phyloP scores from a whole-genome alignment of 2,329 filamentous ascomycete genomes.

The Diplocarpon rosae region DNA sequence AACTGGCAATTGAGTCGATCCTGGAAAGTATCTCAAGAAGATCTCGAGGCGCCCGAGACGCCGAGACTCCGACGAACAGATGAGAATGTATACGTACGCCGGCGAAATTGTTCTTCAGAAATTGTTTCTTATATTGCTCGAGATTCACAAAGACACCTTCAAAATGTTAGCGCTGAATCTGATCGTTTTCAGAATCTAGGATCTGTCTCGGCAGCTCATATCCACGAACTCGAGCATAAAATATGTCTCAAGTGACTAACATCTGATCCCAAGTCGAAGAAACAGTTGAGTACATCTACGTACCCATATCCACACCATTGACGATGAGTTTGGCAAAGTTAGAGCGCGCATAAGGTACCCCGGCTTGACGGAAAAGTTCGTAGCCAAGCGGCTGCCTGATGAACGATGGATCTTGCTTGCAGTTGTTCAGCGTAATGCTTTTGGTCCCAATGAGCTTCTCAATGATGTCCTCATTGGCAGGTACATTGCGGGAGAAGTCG shows the following conservation, averaged over 20 bases:
- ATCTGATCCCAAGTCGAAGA: too few species aligned
- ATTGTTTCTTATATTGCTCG: conserved; percentile 4
- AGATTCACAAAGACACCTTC: neutral
- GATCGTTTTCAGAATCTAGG: too few species aligned
- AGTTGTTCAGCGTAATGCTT: conserved; percentile 2
- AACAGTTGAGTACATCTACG: neutral
- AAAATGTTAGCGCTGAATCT: too few species aligned
- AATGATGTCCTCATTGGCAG: neutral
- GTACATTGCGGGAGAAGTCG: conserved; percentile 1
- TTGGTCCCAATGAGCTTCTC: conserved; percentile 2
- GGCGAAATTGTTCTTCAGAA: conserved; percentile 1
- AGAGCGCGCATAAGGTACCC: neutral
- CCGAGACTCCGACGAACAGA: too few species aligned
- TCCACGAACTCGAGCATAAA: too few species aligned
- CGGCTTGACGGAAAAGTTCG: conserved; percentile 1
- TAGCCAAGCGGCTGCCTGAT: neutral
- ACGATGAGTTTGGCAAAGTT: neutral
- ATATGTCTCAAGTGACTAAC: too few species aligned
- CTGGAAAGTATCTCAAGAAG: too few species aligned
- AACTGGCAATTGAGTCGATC: too few species aligned
- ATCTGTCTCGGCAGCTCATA: too few species aligned
- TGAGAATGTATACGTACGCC: neutral
- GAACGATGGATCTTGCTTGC: neutral
- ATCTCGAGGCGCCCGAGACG: too few species aligned
- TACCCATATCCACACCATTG: conserved; percentile 1